Percentiles rank a stretch among this genome's conserved stretches.
Conservation (phyloP, 352 stramenopile species). For the Pythium pyrilobum region DNA sequence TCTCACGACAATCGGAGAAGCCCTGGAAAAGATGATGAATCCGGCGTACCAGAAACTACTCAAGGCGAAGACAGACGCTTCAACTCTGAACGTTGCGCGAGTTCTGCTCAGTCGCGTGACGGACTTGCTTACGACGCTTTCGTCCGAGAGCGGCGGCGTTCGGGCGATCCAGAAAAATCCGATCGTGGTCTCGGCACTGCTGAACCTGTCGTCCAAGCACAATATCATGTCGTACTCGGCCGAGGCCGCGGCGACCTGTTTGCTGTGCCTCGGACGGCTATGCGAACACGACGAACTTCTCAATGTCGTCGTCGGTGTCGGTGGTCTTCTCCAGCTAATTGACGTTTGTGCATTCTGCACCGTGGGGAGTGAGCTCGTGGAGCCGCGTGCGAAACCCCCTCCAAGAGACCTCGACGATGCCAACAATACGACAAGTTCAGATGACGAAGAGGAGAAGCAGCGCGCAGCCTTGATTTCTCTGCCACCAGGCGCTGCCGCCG, state of each 20-base stretch:
- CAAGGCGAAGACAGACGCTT: constrained; percentile 22
- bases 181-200: constrained; percentile 45
- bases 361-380: constrained; percentile 30
- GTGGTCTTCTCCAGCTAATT: constrained; percentile 60
- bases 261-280: constrained; percentile 55
- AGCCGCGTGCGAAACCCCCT: background rate
- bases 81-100: constrained; percentile 28
- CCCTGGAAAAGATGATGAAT: constrained; percentile 66
- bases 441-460: constrained; percentile 18
- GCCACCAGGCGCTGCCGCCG: constrained; percentile 32
- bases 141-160: constrained; percentile 31
- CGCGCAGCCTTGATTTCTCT: constrained; percentile 28
- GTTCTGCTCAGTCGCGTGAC: constrained; percentile 67
- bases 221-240: constrained; percentile 57
- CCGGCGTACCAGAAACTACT: constrained; percentile 67
- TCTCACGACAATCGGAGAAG: constrained; percentile 43
- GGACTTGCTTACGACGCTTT: constrained; percentile 54
- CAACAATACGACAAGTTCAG: constrained; percentile 12
- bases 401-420: constrained; percentile 20
- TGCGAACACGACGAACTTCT: constrained; percentile 58
- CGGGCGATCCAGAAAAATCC: constrained; percentile 54
- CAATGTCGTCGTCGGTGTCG: constrained; percentile 47
- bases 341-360: constrained; percentile 66
- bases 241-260: constrained; percentile 48
- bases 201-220: constrained; percentile 50